Conservation (phyloP, 441 rosid species). For the Syzygium malaccense region DNA sequence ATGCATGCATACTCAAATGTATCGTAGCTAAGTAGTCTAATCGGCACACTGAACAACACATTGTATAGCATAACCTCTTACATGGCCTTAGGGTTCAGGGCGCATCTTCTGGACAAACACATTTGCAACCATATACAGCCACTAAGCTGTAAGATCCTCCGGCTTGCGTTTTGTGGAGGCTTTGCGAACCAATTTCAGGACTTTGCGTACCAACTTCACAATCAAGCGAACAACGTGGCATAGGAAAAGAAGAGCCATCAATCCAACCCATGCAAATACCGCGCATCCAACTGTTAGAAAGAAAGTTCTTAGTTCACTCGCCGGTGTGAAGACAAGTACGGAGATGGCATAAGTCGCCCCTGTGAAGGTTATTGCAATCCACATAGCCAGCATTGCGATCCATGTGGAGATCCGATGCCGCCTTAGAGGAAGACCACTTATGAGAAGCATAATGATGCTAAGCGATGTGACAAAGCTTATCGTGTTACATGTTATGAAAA, state of each 20-base stretch:
- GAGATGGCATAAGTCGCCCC: not conserved
- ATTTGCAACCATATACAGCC: not conserved
- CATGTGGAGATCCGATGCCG: not conserved
- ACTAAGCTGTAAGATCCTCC: not conserved
- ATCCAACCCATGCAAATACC: not conserved
- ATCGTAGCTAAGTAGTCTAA: not conserved
- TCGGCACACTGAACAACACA: not conserved
- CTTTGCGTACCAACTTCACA: not conserved
- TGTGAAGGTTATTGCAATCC: not conserved
- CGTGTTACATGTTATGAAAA: not conserved
- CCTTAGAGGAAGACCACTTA: not conserved
- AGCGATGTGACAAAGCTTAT: not conserved
- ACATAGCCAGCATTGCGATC: not conserved
- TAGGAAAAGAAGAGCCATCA: not conserved
- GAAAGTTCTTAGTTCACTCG: accelerated
- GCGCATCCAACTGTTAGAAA: accelerated
- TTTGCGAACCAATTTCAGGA: not conserved
- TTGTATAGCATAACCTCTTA: not conserved
- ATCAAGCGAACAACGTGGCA: not conserved
- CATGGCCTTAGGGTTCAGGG: not conserved
- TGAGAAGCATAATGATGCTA: not conserved
- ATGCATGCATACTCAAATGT: not conserved
- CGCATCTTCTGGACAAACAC: not conserved
- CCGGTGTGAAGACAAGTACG: not conserved
- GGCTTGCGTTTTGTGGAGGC: not conserved